Base-by-base conservation (phyloP, 768 basidiomycete species). In the Pholiota molesta region DNA sequence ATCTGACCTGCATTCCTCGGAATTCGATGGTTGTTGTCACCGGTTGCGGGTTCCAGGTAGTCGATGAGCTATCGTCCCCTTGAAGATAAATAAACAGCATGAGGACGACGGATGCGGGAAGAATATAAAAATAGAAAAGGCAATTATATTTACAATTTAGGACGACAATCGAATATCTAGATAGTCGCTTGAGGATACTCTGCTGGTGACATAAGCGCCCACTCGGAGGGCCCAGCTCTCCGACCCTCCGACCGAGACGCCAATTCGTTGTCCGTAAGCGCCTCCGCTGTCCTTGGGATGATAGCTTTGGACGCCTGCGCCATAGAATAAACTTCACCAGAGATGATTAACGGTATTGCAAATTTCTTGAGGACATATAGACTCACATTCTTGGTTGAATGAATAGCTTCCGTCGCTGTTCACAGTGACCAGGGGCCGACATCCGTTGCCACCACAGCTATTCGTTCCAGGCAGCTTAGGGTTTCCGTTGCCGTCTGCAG, bases 251-350 rank as follows among this genome's bases (percentile, higher is more conserved):
- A 92, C 84, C 40, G 79, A 79, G 16, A 87, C 85, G 3, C 84
- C 87, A 47, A 92, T 86, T 14, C 91, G 82, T 66, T 88, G 79
- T 17, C 86, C 91, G 68, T 79, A 91, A 1, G 89, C 87, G 1
- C 91, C 91, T 1, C 84, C 86, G 0, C 68, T 66, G 55, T 93
- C 91, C 52, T 85, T 84, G 91, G 91, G 21, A 89, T 77, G 57
- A 88, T 81, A 2, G 89, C 90, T 71, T 90, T 90, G 23, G 88
- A 89, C 2, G 86, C 86, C 56, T 92, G 89, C 1, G 87, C 89
- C 85, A 92, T 88, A 0, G 86, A 74, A 61, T 89, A 91, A 73
- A 88, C 86, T 88, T 59, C 26, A 23, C 45, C 19, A 52, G 23
- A 35, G 13, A 33, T 29, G 14, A 37, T 53, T 47, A 6, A 17